Conservation (phyloP, 768 basidiomycete species). For the Rhodotorula paludigena region DNA sequence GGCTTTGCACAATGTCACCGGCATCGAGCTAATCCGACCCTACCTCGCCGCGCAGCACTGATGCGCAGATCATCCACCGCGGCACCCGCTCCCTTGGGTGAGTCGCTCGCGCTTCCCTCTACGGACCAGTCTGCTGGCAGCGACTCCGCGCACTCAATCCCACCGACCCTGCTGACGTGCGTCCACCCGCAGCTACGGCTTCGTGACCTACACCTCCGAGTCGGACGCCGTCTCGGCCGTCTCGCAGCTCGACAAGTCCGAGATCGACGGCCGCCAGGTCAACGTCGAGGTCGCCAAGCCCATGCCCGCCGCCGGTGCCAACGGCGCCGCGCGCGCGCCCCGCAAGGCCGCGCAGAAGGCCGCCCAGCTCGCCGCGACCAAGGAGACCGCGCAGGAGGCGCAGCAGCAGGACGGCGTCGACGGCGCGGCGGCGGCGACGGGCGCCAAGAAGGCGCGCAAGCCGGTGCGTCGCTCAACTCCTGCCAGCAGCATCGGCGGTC, state of each 20-base stretch:
- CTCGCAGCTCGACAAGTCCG: conserved; percentile 74
- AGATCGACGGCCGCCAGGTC: conserved; percentile 81
- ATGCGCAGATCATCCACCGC: conserved; percentile 71
- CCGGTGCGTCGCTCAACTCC: conserved; percentile 13
- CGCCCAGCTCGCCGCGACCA: conserved; percentile 48
- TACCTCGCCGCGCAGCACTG: conserved; percentile 64
- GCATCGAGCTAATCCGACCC: too few relatives aligned
- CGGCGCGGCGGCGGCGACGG: conserved; percentile 25
- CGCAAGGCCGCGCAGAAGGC: conserved; percentile 27
- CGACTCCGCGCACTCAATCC: not conserved
- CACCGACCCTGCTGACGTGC: not conserved
- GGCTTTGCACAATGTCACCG: not conserved
- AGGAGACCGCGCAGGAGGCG: conserved; percentile 68
- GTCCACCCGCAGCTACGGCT: conserved; percentile 61
- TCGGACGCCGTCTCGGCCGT: conserved; percentile 84
- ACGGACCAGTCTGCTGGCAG: not conserved
- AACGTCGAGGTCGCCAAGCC: conserved; percentile 92
- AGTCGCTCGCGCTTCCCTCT: not conserved
- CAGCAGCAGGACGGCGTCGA: conserved; percentile 15
- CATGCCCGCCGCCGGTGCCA: conserved; percentile 20
- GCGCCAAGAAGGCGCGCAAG: conserved; percentile 59
- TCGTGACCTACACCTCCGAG: conserved; percentile 72
- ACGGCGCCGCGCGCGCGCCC: conserved; percentile 12
- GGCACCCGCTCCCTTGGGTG: conserved; percentile 37
- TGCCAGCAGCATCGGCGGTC: too few relatives aligned